Evolutionary conservation across 208 protist genomes (phyloP).

Genomic region (Perkinsela sp.): DNA sequence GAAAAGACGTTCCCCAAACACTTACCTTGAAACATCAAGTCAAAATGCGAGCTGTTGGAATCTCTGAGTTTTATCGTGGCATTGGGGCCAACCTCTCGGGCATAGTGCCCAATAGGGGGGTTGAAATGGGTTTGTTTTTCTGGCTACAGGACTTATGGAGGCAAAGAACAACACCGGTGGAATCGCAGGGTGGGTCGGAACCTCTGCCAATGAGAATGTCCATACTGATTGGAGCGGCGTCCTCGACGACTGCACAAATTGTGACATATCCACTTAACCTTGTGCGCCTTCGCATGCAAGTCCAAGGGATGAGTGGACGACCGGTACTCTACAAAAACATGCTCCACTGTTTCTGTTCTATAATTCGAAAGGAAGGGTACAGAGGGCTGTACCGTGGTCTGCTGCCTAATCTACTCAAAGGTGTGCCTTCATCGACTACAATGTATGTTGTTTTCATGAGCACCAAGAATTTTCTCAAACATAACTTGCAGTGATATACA

Average conservation of each 20-base stretch:
- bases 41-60: slow-evolving; percentile 6
- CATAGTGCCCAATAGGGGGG: slow-evolving; percentile 43
- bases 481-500: too few species aligned
- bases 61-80: slow-evolving; percentile 41
- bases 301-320: slow-evolving; percentile 46
- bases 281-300: slow-evolving; percentile 53
- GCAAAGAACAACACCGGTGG: background rate
- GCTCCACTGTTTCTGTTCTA: slow-evolving; percentile 51
- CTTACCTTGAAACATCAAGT: background rate
- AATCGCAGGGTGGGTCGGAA: background rate
- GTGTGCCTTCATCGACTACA: slow-evolving; percentile 33
- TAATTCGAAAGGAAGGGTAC: slow-evolving; percentile 30
- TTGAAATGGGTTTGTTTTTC: slow-evolving; percentile 58
- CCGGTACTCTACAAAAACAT: slow-evolving; percentile 36
- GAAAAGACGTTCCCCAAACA: background rate
- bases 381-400: slow-evolving; percentile 46
- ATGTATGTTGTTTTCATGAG: slow-evolving; percentile 63
- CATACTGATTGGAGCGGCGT: slow-evolving; percentile 22
- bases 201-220: background rate
- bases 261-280: slow-evolving; percentile 63
- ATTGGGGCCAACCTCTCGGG: slow-evolving; percentile 51
- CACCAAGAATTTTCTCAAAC: slow-evolving; percentile 9
- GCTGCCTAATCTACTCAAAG: slow-evolving; percentile 59
- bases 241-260: slow-evolving; percentile 45
- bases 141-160: slow-evolving; percentile 13